Evolutionary conservation across 2,329 filamentous ascomycete genomes (phyloP).

Genomic region (Ampelomyces quisqualis): DNA sequence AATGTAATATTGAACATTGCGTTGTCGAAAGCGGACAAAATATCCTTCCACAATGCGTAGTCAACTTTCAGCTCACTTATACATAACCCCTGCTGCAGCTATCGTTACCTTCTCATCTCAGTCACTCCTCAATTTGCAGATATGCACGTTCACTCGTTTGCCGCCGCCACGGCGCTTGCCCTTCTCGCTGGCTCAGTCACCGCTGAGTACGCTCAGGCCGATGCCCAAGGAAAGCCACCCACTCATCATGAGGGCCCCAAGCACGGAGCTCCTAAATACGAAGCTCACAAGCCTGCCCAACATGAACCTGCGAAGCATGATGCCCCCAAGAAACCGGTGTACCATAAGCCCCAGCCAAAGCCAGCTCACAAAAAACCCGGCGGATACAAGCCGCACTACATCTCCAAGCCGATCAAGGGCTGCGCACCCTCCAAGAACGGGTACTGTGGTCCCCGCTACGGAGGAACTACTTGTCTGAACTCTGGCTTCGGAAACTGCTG

Average conservation of each 20-base stretch:
- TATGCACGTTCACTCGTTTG: too few species aligned
- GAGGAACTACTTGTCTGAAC: not conserved
- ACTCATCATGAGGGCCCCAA: not conserved
- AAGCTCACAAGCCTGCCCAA: not conserved
- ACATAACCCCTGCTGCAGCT: too few species aligned
- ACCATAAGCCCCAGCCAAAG: not conserved
- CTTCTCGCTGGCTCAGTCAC: not conserved
- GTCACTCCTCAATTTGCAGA: too few species aligned
- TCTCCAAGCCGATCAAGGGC: too few species aligned
- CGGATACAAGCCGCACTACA: not conserved
- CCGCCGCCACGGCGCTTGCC: not conserved
- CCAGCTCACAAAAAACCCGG: not conserved
- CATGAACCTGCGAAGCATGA: too few species aligned
- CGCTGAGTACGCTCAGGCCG: not conserved
- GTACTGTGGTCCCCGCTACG: not conserved
- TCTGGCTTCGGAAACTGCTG: not conserved
- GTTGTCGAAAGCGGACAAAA: too few species aligned
- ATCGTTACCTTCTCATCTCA: too few species aligned
- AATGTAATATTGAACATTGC: too few species aligned
- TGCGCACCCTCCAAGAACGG: not conserved
- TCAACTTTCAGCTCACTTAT: too few species aligned
- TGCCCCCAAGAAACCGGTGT: not conserved
- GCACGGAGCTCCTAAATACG: not conserved
- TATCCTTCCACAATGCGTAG: too few species aligned
- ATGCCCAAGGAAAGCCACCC: not conserved